Evolutionary conservation across 139 green algal genomes (phyloP).

Genomic region (Chlamydomonas schloesseri): DNA sequence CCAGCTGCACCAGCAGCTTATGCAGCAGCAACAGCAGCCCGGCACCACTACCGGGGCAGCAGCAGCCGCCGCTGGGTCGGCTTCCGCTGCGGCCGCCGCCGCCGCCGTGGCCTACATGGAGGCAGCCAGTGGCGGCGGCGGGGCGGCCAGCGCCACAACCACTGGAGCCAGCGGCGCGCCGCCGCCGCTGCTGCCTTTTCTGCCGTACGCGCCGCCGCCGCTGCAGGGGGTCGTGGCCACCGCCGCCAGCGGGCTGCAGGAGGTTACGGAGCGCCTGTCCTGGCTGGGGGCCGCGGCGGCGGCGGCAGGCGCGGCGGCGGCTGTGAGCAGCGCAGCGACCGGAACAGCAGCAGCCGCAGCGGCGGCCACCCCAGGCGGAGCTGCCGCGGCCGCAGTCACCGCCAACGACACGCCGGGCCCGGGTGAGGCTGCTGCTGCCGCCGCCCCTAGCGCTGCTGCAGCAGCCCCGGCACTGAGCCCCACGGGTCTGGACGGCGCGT

Average conservation of each 20-base stretch:
- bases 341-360: too few relatives aligned
- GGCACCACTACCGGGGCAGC: too few relatives aligned
- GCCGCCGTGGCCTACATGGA: background rate
- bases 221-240: constrained; percentile 18
- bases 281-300: background rate
- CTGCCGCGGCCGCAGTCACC: too few relatives aligned
- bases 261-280: constrained; percentile 33
- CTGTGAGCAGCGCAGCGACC: too few relatives aligned
- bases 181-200: constrained; percentile 2
- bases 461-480: too few relatives aligned
- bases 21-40: background rate
- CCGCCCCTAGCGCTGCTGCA: too few relatives aligned
- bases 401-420: too few relatives aligned
- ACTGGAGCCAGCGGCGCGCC: too few relatives aligned
- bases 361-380: too few relatives aligned
- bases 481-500: constrained; percentile 12
- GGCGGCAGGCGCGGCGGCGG: too few relatives aligned
- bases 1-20: background rate
- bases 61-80: too few relatives aligned
- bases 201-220: constrained; percentile 37
- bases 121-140: background rate
- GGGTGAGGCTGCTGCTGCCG: too few relatives aligned
- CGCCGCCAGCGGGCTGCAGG: background rate
- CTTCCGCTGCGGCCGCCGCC: background rate
- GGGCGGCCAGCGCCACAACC: background rate